Base-by-base conservation (phyloP, 495 filamentous ascomycete species). In the Penicillium daleae region DNA sequence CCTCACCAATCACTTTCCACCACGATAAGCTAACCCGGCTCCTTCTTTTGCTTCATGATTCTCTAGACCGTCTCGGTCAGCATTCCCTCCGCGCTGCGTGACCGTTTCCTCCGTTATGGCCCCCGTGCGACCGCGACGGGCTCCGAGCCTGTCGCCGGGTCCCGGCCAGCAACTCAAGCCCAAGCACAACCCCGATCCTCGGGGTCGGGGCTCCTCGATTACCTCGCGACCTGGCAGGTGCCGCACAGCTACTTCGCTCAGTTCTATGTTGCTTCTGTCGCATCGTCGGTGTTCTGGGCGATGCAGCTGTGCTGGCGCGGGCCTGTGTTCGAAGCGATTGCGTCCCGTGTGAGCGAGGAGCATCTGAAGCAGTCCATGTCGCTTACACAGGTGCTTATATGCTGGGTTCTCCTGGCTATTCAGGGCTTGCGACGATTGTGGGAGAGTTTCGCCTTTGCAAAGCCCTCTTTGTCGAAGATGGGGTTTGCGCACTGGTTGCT, bases 191-290 rank as follows among this genome's bases (percentile, higher is more conserved):
- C 21, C 8, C 21, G 15, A 22, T 15, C 35, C 44, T 37, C 57
- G 24, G 39, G 46, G 31, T 49, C 64, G 40, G 64, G 42, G 33
- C 59, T 62, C 7, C 80, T 90, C 35, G 88, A 90, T 67, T 67
- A 63, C 56, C 60, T 87, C 12, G 80, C 85, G 39, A 75, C 72
- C 44, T 69, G 83, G 66, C 79, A 75, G 69, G 90, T 98, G 12
- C 93, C 96, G 4, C 95, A 97, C 73, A 78, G 82, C 55, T 99
- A 88, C 82, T 99, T 99, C 76, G 82, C 77, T 8, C 89, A 93
- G 59, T 99, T 97, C 75, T 99, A 99, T 69, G 69, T 91, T 35
- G 70, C 85, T 22, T 96, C 90, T 0, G 66, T 94, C 2, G 65
- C 78, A 6, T 89, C 87, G 44, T 93, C 89, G 1, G 57, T 88